phyloP scores from a whole-genome alignment of 1,139 yeast species.

The Tardiomyces depauwii region DNA sequence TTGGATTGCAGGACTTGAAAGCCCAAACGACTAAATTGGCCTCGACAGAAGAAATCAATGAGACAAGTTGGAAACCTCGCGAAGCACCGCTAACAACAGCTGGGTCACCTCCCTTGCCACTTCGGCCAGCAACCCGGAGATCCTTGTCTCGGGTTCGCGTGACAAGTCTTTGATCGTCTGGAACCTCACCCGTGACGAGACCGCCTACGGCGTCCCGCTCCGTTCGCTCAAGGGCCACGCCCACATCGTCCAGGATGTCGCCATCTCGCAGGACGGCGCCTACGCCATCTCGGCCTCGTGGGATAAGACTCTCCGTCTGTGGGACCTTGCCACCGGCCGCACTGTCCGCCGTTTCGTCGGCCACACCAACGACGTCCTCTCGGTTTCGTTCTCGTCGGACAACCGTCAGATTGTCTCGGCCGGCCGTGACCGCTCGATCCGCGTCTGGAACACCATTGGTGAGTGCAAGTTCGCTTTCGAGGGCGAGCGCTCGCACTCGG shows the following conservation, averaged over 20 bases:
- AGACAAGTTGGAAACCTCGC: no score
- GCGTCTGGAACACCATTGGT: conserved; percentile 99
- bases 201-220: conserved; percentile 97
- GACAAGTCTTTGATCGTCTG: conserved; percentile 98
- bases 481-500: conserved; percentile 68
- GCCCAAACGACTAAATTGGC: no score
- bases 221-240: conserved; percentile 97
- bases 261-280: conserved; percentile 96
- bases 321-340: conserved; percentile 96
- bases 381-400: conserved; percentile 93
- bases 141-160: conserved; percentile 97
- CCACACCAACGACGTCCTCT: conserved; percentile 94
- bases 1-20: no score
- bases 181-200: conserved; percentile 97
- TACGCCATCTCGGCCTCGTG: conserved; percentile 98
- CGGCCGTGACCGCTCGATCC: conserved; percentile 98
- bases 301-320: conserved; percentile 98
- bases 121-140: conserved; percentile 97
- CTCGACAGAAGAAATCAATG: no score
- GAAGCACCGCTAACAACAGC: conserved; percentile 17
- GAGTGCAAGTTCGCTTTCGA: conserved; percentile 88
- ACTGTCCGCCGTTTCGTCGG: conserved; percentile 94
- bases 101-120: conserved; percentile 99
- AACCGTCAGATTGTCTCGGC: conserved; percentile 98
- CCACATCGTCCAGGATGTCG: conserved; percentile 97